A percentile compares a stretch with the other conserved stretches of the same genome.
Conservation (phyloP, 768 basidiomycete species). For the Erythrobasidium yunnanense region DNA sequence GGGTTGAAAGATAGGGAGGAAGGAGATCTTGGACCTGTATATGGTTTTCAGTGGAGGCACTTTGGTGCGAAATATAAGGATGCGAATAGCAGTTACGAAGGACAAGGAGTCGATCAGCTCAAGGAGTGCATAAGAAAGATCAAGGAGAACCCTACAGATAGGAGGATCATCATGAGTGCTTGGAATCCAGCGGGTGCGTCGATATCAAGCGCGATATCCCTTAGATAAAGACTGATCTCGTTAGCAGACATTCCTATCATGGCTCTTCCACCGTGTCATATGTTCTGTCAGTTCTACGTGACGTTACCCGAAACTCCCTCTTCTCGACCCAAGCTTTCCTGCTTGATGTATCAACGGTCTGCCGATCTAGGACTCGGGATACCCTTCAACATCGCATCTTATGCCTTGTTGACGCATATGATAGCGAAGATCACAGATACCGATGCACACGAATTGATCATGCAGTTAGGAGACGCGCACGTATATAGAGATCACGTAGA, state of each 20-base stretch:
- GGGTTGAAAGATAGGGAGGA: conserved; percentile 74
- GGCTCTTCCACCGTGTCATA: conserved; percentile 96
- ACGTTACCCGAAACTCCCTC: conserved; percentile 69
- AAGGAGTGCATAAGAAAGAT: conserved; percentile 81
- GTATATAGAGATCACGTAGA: conserved; percentile 86
- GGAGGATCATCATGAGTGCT: conserved; percentile 84
- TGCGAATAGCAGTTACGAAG: conserved; percentile 30
- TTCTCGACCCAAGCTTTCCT: conserved; percentile 71
- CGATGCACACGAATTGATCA: conserved; percentile 74
- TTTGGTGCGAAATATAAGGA: conserved; percentile 38
- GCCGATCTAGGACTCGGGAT: conserved; percentile 94
- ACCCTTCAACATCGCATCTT: conserved; percentile 98
- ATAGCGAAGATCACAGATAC: conserved; percentile 84
- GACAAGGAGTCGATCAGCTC: conserved; percentile 61
- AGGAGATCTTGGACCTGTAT: conserved; percentile 91
- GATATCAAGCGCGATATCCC: neutral
- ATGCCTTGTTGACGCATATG: conserved; percentile 94
- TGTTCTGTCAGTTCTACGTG: conserved; percentile 99
- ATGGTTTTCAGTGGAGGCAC: conserved; percentile 45
- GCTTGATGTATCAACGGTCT: conserved; percentile 94
- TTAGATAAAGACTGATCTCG: neutral
- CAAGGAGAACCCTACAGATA: conserved; percentile 80
- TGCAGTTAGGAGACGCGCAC: conserved; percentile 95
- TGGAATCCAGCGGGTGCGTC: conserved; percentile 90
- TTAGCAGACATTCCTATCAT: conserved; percentile 71